Base-by-base conservation (phyloP, 345 rosid species). In the Rubroshorea leprosula region DNA sequence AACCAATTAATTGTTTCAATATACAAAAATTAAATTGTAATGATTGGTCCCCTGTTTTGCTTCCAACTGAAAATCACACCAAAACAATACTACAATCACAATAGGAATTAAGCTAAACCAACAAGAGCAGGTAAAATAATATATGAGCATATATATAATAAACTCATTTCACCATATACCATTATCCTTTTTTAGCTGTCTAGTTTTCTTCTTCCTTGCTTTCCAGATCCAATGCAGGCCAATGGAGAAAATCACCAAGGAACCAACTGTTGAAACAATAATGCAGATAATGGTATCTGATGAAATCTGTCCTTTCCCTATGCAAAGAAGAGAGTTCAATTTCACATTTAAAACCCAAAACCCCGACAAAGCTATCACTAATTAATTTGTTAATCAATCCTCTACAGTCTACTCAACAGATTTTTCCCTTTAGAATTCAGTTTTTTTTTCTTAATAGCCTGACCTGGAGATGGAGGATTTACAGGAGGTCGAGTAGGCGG, bases 401-500 rank as follows among this genome's bases (percentile, higher is more conserved):
- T 45, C 35, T 44, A 25, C 18, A 22, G 17, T 15, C 20, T 18
- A 53, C 8, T 26, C 5, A 21, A 1, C 9, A 29, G 9, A 29
- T 4, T 29, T 29, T 4, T 29, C 9, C 5, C 35, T 4, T 29
- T 29, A 4, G 3, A 52, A 17, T 9, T 8, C 22, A 13, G 35
- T n/a, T n/a, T n/a, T n/a, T n/a, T n/a, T n/a, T n/a, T 9, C 5
- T 4, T 18, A 12, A 55, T 71, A 57, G 64, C 51, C 0, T 68
- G 61, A 0, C 78, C 51, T 54, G 2, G 58, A 9, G 26, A 41
- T 18, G 18, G 64, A 78, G 80, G 20, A 65, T 55, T 54, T 68
- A 63, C 62, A 65, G 35, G 62, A 72, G 84, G 73, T 77, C 68
- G 55, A 72, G 58, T 51, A 70, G 68, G 49, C 22, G 29, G 38